Evolutionary conservation across 2,329 filamentous ascomycete genomes (phyloP).

Genomic region (Oidium heveae): DNA sequence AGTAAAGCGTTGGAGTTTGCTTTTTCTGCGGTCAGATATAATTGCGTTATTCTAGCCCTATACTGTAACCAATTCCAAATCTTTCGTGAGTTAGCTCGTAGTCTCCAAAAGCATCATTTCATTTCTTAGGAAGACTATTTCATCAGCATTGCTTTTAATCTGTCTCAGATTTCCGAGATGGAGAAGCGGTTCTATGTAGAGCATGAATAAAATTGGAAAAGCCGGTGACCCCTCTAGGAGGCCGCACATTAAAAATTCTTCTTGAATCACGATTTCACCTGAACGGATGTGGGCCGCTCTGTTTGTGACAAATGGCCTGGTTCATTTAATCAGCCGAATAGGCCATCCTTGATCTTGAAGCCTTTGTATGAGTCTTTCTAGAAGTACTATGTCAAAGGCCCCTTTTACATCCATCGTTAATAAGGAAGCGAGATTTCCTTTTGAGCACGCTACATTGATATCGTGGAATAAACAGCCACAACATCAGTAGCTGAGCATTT

Average conservation of each 20-base stretch:
- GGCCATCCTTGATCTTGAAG: too few relatives aligned
- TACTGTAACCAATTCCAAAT: neutral
- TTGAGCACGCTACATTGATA: too few relatives aligned
- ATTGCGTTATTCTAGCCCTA: neutral
- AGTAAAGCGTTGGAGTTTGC: neutral
- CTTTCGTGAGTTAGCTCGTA: neutral
- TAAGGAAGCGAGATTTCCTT: too few relatives aligned
- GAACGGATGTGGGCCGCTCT: too few relatives aligned
- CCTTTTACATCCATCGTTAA: too few relatives aligned
- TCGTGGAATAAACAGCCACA: neutral
- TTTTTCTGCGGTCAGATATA: neutral
- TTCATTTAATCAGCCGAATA: too few relatives aligned
- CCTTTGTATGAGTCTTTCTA: too few relatives aligned
- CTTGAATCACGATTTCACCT: too few relatives aligned
- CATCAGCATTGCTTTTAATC: neutral
- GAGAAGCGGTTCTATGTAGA: neutral
- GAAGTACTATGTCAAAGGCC: too few relatives aligned
- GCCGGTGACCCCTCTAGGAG: too few relatives aligned
- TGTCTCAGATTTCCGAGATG: neutral
- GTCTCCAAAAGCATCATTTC: neutral
- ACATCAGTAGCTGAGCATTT: neutral
- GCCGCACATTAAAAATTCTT: too few relatives aligned
- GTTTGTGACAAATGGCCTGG: too few relatives aligned
- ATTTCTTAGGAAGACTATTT: neutral
- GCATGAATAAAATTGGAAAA: neutral